Conservation (phyloP, 371 early-diverging fungal genomes). For the Haplosporangium sp. region DNA sequence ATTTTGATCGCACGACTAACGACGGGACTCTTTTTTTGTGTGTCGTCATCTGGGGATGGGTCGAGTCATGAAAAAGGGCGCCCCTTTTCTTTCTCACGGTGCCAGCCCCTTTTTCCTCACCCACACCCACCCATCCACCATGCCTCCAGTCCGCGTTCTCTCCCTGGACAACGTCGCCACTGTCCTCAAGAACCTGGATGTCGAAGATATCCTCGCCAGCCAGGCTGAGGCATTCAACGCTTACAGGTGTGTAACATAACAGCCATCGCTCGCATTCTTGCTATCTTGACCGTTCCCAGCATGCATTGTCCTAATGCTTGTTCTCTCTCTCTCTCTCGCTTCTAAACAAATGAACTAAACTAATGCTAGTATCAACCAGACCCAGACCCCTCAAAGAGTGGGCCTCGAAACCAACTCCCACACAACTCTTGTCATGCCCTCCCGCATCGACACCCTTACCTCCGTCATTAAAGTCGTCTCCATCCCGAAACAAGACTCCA, state of each 20-base stretch:
- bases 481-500: constrained; percentile 60
- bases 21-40: no score
- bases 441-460: constrained; percentile 59
- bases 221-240: constrained; percentile 50
- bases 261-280: background rate
- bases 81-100: constrained; percentile 2
- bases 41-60: no score
- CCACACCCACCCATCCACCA: background rate
- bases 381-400: constrained; percentile 66
- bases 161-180: constrained; percentile 43
- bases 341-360: no score
- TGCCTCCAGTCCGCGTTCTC: constrained; percentile 49
- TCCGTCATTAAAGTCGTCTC: constrained; percentile 72
- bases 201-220: constrained; percentile 31
- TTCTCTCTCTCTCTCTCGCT: background rate
- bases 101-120: background rate
- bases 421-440: constrained; percentile 68
- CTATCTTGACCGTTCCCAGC: background rate
- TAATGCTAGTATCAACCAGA: constrained; percentile 33
- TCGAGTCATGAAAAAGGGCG: no score
- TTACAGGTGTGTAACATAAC: constrained; percentile 24
- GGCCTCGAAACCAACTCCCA: constrained; percentile 58
- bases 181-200: constrained; percentile 30
- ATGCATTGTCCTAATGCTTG: background rate
- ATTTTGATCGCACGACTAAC: no score